Percentiles rank a stretch among this genome's conserved stretches.
Evolutionary conservation across 208 protist species (phyloP).

Genomic region (Wallacemonas sp.): DNA sequence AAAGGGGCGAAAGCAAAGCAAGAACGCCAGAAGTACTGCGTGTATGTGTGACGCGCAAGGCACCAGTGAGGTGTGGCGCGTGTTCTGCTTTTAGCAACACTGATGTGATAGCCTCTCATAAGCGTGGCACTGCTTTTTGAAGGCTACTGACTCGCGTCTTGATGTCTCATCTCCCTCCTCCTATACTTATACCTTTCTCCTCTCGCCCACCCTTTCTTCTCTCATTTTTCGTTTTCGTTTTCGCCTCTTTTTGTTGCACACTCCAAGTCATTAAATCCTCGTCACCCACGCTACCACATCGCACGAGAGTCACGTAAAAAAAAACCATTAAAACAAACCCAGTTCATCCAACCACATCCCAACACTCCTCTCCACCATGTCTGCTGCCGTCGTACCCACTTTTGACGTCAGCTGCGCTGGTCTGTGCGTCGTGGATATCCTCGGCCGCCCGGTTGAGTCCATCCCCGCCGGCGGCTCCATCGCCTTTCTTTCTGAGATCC

Average conservation of each 20-base stretch:
- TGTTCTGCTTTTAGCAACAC: too few species aligned
- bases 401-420: constrained; percentile 13
- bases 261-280: too few species aligned
- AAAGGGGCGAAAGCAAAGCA: too few species aligned
- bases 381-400: neutral
- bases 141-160: too few species aligned
- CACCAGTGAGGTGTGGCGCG: too few species aligned
- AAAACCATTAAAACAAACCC: too few species aligned
- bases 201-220: neutral
- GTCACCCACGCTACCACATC: too few species aligned
- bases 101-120: too few species aligned
- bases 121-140: too few species aligned
- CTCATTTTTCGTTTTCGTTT: neutral
- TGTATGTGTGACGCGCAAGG: too few species aligned
- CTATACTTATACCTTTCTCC: neutral
- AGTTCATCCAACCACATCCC: too few species aligned
- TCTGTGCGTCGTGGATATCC: constrained; percentile 23
- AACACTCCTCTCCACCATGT: neutral
- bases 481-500: constrained; percentile 23
- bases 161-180: neutral
- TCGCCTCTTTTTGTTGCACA: neutral
- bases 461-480: constrained; percentile 21
- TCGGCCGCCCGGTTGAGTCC: constrained; percentile 16
- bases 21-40: too few species aligned
- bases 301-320: neutral